These are phyloP conservation scores for Chlorella sorokiniana DNA, from an alignment of 139 green algal genomes.

Conservation along the genomic window DNA sequence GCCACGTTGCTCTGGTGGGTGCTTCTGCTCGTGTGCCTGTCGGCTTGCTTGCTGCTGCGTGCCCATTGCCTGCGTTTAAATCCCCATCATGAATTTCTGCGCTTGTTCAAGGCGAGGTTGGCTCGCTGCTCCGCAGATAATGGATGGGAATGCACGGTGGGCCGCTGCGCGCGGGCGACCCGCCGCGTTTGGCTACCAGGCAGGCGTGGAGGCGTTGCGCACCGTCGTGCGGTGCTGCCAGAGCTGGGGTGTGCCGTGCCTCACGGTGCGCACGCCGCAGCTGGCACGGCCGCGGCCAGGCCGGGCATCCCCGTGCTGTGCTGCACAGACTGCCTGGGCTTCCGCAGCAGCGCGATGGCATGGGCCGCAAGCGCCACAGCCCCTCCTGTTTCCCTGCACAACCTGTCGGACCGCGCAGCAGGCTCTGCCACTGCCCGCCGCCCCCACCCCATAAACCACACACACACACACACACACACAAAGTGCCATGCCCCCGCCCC, in stretches of 20 bases:
- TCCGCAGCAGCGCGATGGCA: too few relatives aligned
- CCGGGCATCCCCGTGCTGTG: neutral
- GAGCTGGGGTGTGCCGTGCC: conserved; percentile 46
- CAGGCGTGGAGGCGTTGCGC: conserved; percentile 56
- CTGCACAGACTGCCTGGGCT: neutral
- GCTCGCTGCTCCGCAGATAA: conserved; percentile 66
- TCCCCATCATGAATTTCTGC: too few relatives aligned
- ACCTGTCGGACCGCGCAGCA: too few relatives aligned
- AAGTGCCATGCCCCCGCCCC: neutral
- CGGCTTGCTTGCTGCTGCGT: too few relatives aligned
- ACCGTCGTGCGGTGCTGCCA: conserved; percentile 43
- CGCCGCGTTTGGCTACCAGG: conserved; percentile 46
- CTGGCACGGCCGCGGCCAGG: too few relatives aligned
- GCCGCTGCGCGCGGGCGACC: conserved; percentile 39
- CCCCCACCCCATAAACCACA: neutral
- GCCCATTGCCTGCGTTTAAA: too few relatives aligned
- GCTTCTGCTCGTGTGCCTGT: too few relatives aligned
- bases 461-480: neutral
- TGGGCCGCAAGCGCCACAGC: too few relatives aligned
- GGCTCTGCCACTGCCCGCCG: too few relatives aligned
- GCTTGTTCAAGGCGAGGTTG: too few relatives aligned
- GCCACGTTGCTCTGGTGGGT: conserved; percentile 15
- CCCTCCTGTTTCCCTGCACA: too few relatives aligned
- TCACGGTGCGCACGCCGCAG: conserved; percentile 58
- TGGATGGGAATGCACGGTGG: conserved; percentile 80